Conservation (phyloP, 352 stramenopile genomes). For the Elongisporangium senticosum region DNA sequence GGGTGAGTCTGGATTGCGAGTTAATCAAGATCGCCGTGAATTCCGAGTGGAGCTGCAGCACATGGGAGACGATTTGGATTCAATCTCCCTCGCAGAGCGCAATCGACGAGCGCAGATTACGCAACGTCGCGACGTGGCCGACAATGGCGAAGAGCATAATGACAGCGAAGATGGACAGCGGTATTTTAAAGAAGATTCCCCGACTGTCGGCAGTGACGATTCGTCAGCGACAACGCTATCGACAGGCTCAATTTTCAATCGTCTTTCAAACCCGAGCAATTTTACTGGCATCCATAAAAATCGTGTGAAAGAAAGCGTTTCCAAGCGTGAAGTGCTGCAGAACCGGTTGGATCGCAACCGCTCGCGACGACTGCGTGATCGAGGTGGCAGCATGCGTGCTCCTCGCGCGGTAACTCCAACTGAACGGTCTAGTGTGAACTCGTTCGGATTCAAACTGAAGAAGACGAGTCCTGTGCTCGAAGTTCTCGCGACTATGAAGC, state of each 20-base stretch:
- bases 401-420: constrained; percentile 45
- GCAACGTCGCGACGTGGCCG: constrained; percentile 17
- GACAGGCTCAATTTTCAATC: constrained; percentile 70
- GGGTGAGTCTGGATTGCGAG: constrained; percentile 8
- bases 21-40: constrained; percentile 27
- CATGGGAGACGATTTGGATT: constrained; percentile 34
- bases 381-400: constrained; percentile 36
- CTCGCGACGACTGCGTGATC: constrained; percentile 62
- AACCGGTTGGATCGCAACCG: constrained; percentile 68
- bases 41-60: constrained; percentile 56
- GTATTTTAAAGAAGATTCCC: constrained; percentile 33
- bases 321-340: constrained; percentile 78
- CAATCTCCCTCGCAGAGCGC: constrained; percentile 34
- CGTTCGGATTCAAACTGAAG: constrained; percentile 42
- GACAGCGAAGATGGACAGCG: constrained; percentile 19
- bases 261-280: constrained; percentile 82
- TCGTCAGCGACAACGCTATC: constrained; percentile 32
- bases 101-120: constrained; percentile 25
- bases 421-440: constrained; percentile 34
- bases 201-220: constrained; percentile 59
- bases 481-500: constrained; percentile 80
- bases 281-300: constrained; percentile 89
- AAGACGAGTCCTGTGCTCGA: constrained; percentile 65
- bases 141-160: constrained; percentile 27
- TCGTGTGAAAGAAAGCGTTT: constrained; percentile 67